Evolutionary conservation across 1,284 basidiomycete genomes (phyloP).

Genomic region (Sanghuangporus sanghuang): DNA sequence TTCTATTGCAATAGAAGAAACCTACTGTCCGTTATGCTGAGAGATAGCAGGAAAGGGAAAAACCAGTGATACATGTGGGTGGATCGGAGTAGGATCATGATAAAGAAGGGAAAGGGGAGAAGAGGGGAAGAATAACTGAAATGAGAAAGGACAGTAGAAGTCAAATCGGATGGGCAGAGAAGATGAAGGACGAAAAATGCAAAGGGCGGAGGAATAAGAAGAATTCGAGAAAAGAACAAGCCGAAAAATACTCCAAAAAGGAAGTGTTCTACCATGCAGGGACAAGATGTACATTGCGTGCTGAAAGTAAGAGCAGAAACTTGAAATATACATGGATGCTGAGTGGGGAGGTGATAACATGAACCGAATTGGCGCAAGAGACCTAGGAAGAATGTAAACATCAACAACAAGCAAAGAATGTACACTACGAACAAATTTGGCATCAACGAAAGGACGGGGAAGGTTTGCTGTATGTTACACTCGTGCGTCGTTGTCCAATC

Average conservation of each 20-base stretch:
- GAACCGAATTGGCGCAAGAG: background rate
- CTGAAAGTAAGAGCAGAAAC: background rate
- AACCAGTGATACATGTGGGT: conserved; percentile 2
- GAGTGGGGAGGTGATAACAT: background rate
- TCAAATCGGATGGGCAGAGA: background rate
- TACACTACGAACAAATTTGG: too few species aligned
- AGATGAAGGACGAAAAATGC: background rate
- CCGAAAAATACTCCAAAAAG: background rate
- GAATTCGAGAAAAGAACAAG: background rate
- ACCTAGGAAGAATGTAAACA: background rate
- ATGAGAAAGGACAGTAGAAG: background rate
- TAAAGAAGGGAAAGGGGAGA: background rate
- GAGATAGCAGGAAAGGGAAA: background rate
- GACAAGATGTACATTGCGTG: background rate
- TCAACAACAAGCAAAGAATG: too few species aligned
- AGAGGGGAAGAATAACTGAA: background rate
- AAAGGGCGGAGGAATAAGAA: background rate
- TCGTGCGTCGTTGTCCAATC: too few species aligned
- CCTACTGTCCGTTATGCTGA: conserved; percentile 2
- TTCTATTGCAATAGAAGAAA: background rate
- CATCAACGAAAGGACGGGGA: too few species aligned
- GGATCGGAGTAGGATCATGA: background rate
- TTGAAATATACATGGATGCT: background rate
- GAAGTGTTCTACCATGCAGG: background rate
- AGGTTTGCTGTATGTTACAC: too few species aligned